Evolutionary conservation across 116 monocot species (phyloP).

Genomic region (Papilionanthe hybrid): DNA sequence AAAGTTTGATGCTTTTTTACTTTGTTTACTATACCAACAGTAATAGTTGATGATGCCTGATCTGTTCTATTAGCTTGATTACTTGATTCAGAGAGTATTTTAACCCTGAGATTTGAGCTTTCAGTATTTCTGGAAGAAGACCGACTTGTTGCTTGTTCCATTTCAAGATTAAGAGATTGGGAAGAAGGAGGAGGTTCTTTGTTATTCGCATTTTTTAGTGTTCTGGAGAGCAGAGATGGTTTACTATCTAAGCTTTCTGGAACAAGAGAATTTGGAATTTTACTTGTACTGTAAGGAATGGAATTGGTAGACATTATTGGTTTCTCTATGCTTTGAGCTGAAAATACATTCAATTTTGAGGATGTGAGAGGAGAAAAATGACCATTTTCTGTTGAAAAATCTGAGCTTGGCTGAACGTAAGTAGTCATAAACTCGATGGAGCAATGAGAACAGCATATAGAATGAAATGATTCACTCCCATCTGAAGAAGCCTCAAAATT

Average conservation of each 20-base stretch:
- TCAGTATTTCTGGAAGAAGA: neutral
- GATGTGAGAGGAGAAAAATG: neutral
- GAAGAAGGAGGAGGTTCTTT: neutral
- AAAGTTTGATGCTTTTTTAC: neutral
- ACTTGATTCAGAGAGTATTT: neutral
- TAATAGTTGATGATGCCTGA: neutral
- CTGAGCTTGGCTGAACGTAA: neutral
- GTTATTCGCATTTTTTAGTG: neutral
- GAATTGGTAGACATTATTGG: neutral
- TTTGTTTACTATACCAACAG: no score
- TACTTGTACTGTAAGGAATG: neutral
- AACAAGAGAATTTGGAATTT: neutral
- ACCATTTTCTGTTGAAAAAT: neutral
- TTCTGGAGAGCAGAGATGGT: neutral
- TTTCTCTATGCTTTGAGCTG: neutral
- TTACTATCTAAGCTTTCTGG: neutral
- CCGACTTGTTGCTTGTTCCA: no score
- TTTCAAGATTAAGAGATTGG: no score
- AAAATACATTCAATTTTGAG: neutral
- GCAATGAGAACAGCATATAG: conserved; percentile 25
- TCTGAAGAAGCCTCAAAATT: conserved; percentile 2
- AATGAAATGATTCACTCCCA: conserved; percentile 45
- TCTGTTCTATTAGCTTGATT: neutral
- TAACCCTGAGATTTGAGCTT: neutral
- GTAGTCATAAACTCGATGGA: conserved; percentile 8